Conservation (phyloP, 2,329 filamentous ascomycete genomes). For the Alternaria gaisen region DNA sequence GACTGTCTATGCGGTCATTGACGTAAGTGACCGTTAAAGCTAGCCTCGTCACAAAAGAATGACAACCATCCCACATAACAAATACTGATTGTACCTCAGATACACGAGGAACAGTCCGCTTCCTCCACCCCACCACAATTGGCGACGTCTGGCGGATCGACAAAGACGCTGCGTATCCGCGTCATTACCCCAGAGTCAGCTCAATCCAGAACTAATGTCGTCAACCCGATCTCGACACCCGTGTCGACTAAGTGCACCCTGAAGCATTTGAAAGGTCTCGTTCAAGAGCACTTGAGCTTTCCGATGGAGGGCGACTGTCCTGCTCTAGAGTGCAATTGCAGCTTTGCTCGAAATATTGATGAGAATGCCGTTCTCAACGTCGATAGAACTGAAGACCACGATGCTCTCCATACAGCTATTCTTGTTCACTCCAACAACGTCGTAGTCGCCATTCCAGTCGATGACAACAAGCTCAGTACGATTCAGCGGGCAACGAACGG, state of each 20-base stretch:
- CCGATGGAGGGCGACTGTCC: too few species aligned
- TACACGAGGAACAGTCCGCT: too few species aligned
- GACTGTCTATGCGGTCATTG: background rate
- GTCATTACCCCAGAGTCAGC: too few species aligned
- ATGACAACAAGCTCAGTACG: background rate
- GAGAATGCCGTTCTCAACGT: background rate
- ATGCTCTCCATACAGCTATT: background rate
- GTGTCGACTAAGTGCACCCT: too few species aligned
- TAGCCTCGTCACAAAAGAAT: background rate
- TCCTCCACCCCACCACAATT: too few species aligned
- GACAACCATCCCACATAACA: background rate
- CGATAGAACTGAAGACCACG: background rate
- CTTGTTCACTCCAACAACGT: background rate
- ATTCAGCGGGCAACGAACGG: background rate
- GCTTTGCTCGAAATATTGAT: background rate
- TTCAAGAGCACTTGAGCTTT: too few species aligned
- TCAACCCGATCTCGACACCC: too few species aligned
- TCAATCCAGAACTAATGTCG: too few species aligned
- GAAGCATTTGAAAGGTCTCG: too few species aligned
- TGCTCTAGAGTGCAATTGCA: background rate
- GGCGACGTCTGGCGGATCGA: too few species aligned
- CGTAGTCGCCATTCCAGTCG: background rate
- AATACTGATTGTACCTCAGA: background rate
- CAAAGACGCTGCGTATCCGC: too few species aligned
- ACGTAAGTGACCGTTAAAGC: background rate